Base-by-base conservation (phyloP, 2,329 filamentous ascomycete species). In the Alternaria sp. region DNA sequence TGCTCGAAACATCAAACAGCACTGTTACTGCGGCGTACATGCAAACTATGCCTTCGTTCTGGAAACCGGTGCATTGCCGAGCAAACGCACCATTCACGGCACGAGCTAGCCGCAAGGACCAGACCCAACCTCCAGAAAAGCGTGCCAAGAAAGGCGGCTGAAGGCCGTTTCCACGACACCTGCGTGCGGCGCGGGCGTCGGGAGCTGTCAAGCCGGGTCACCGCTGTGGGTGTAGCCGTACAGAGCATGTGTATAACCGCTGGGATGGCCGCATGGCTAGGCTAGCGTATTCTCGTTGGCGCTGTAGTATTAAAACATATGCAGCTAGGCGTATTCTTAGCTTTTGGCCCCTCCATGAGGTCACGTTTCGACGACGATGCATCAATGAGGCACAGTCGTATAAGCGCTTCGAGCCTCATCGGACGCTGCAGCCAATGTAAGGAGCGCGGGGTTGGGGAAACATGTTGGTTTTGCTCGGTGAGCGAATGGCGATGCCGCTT, bases 111-210 rank as follows among this genome's bases (percentile, higher is more conserved):
- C 65, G 72, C 73, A 71, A 64, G 46, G 61, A 59, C 53, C 69
- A 45, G 54, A 64, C 52, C 62, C 64, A 63, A 57, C 67, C 64
- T 69, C 69, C 59, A 65, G 53, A 50, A 66, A 67, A 65, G 61
- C 43, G 51, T 65, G 65, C 73, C 71, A 74, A 72, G 70, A 70
- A 52, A 73, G 49, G 71, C 68, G 72, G 68, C 73, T 74, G 69
- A 75, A 70, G 61, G 63, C 47, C 63, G 45, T 52, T 67, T 63
- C 61, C 60, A 71, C 62, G 63, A 67, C 51, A 65, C 49, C 47
- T 67, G 60, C 62, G 59, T 72, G 63, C 67, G 71, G 69, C 68
- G 67, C 62, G 52, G 62, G 61, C 61, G 23, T 74, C 66, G 68
- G 68, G 59, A 61, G 62, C 61, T 68, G 65, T 66, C 67, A 66